These are phyloP conservation scores for Fusarium sp. DNA, from an alignment of 2,329 filamentous ascomycete species.

Conservation along the genomic window DNA sequence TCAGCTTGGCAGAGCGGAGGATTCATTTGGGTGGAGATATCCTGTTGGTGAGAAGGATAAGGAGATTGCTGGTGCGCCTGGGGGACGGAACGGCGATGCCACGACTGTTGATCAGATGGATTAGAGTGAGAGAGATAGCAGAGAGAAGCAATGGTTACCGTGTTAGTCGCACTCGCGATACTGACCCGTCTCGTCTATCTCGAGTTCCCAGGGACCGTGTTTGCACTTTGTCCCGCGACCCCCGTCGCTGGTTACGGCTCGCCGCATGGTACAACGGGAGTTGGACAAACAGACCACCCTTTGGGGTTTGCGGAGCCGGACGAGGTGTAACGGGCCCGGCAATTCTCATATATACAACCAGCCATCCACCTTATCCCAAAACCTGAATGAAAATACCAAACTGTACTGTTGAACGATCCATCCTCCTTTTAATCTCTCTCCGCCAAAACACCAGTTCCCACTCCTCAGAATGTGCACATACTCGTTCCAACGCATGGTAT, in stretches of 20 bases:
- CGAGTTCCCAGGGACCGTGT: constrained; percentile 30
- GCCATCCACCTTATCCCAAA: not conserved
- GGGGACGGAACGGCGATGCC: constrained; percentile 33
- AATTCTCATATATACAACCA: constrained; percentile 23
- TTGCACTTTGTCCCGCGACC: constrained; percentile 33
- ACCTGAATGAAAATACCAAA: not conserved
- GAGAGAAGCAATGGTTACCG: not conserved
- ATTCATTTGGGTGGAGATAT: constrained; percentile 78
- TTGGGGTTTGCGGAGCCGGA: constrained; percentile 35
- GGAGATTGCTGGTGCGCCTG: constrained; percentile 49
- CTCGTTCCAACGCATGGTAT: constrained; percentile 42
- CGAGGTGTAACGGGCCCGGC: constrained; percentile 26
- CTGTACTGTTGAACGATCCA: not conserved
- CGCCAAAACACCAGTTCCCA: not conserved
- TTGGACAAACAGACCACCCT: constrained; percentile 26
- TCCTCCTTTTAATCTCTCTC: not conserved
- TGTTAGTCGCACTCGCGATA: constrained; percentile 33
- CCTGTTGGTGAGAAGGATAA: constrained; percentile 58
- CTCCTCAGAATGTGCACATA: constrained; percentile 40
- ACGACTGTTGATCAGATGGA: constrained; percentile 51
- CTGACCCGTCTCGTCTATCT: constrained; percentile 37
- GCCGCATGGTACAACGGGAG: constrained; percentile 32
- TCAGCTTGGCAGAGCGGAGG: constrained; percentile 82
- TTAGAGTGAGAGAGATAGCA: constrained; percentile 30
- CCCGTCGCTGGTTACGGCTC: constrained; percentile 34